Evolutionary conservation across 768 basidiomycete genomes (phyloP).

Genomic region (Phanerochaete sordida): DNA sequence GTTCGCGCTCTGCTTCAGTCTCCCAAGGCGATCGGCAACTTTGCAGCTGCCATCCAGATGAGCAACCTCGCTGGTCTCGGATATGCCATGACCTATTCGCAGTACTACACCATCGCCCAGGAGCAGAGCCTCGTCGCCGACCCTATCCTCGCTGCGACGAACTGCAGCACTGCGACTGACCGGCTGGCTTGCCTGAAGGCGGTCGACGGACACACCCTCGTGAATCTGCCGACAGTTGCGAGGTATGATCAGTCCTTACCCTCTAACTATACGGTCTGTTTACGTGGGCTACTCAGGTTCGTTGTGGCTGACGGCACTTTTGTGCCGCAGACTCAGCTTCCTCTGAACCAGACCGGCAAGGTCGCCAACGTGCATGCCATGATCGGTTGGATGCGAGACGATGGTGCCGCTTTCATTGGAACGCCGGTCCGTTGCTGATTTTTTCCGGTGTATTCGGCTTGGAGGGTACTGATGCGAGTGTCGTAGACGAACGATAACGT

Average conservation of each 20-base stretch:
- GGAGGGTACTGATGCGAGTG: no score
- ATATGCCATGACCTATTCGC: conserved; percentile 45
- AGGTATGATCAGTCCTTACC: conserved; percentile 23
- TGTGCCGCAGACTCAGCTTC: conserved; percentile 35
- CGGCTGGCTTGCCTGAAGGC: conserved; percentile 36
- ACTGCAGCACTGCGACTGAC: conserved; percentile 20
- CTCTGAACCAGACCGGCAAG: conserved; percentile 35
- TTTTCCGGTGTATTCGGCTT: no score
- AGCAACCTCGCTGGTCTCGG: conserved; percentile 48
- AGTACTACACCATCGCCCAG: conserved; percentile 44
- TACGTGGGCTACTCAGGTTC: conserved; percentile 47
- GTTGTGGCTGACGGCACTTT: conserved; percentile 61
- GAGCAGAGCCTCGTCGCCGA: conserved; percentile 33
- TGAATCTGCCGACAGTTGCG: conserved; percentile 30
- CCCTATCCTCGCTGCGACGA: conserved; percentile 32
- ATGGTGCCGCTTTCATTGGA: conserved; percentile 44
- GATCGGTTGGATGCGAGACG: conserved; percentile 49
- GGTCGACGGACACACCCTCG: conserved; percentile 32
- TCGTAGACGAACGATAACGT: conserved; percentile 17
- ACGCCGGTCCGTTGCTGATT: conserved; percentile 32
- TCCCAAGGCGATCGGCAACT: conserved; percentile 31
- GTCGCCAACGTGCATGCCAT: conserved; percentile 43
- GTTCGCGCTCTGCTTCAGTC: conserved; percentile 31
- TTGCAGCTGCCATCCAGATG: conserved; percentile 29
- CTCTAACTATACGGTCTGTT: neutral